Conservation (phyloP, 768 basidiomycete genomes). For the Kwoniella mangroviensis region DNA sequence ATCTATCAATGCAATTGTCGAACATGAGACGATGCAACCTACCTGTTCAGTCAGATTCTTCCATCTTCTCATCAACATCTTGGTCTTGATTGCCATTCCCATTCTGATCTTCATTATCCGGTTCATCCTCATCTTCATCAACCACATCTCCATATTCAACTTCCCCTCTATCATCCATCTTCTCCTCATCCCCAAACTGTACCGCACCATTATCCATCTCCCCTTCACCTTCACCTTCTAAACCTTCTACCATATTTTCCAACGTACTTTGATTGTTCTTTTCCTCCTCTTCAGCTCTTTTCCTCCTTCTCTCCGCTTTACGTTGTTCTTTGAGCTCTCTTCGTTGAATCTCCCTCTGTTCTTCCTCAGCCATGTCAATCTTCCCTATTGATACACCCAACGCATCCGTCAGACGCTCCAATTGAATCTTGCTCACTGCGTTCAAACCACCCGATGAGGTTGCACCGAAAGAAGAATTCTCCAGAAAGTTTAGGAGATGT, state of each 20-base stretch:
- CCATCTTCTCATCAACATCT: conserved; percentile 17
- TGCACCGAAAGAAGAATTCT: conserved; percentile 15
- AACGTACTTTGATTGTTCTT: conserved; percentile 24
- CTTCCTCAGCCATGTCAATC: conserved; percentile 36
- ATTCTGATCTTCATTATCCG: conserved; percentile 39
- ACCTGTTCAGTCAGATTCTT: conserved; percentile 1
- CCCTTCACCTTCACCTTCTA: conserved; percentile 26
- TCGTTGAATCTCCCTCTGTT: conserved; percentile 36
- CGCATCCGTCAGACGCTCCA: conserved; percentile 49
- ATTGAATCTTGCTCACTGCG: conserved; percentile 35
- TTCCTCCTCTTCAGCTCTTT: conserved; percentile 27
- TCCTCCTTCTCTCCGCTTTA: conserved; percentile 34
- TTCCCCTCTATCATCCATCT: conserved; percentile 49
- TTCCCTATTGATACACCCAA: conserved; percentile 48
- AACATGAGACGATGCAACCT: not conserved
- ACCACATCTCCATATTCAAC: conserved; percentile 49
- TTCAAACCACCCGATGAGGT: conserved; percentile 25
- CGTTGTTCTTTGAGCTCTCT: conserved; percentile 16
- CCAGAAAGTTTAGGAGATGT: conserved; percentile 36
- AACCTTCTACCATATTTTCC: conserved; percentile 34
- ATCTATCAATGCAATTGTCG: not conserved
- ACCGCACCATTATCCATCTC: conserved; percentile 42
- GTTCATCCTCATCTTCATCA: conserved; percentile 45
- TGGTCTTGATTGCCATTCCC: conserved; percentile 4
- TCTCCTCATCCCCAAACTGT: conserved; percentile 31